Percentiles rank a stretch among this genome's conserved stretches.
Conservation (phyloP, 768 basidiomycete genomes). For the Tricholoma bakamatsutake region DNA sequence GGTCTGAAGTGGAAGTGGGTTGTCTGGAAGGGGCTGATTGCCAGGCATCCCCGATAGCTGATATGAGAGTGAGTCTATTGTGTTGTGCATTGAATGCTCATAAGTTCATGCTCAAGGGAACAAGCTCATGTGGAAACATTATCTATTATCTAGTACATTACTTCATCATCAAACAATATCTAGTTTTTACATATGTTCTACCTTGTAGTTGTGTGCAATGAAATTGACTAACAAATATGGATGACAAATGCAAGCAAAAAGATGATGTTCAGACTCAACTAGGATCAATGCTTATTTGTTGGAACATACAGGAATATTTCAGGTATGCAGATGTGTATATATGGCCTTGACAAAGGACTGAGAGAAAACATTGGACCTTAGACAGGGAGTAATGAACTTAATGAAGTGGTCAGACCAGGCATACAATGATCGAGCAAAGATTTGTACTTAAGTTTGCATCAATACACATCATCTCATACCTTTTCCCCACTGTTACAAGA, state of each 20-base stretch:
- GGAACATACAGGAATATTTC: neutral
- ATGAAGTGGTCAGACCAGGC: neutral
- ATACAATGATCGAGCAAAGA: neutral
- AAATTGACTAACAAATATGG: no score
- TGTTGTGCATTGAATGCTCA: neutral
- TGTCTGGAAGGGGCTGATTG: neutral
- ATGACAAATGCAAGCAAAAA: neutral
- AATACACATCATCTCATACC: neutral
- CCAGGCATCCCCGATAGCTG: neutral
- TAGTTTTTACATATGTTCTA: no score
- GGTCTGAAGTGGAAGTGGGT: slow-evolving; percentile 1
- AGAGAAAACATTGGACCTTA: neutral
- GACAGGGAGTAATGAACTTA: neutral
- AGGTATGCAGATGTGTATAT: neutral
- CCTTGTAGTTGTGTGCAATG: no score
- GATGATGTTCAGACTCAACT: neutral
- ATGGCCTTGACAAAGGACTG: neutral
- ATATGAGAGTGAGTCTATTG: neutral
- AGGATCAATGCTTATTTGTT: neutral
- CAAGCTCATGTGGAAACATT: neutral
- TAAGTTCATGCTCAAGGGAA: neutral
- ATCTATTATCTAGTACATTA: neutral
- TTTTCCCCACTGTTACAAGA: neutral
- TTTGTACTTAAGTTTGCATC: neutral
- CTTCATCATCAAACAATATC: neutral